Conservation (phyloP, 1,139 yeast genomes). For the Yamadazyma oceani region DNA sequence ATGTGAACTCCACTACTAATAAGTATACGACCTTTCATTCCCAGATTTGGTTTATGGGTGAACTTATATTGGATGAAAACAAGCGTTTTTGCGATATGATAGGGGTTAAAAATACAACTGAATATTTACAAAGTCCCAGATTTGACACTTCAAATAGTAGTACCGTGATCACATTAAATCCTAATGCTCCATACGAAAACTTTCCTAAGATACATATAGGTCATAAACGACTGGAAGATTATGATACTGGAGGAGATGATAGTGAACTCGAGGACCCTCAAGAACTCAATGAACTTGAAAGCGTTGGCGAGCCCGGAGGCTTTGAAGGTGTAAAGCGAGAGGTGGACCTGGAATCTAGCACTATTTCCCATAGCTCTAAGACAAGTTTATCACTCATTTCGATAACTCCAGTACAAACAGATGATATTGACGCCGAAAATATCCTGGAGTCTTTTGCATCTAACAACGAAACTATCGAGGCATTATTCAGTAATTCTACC, state of each 20-base stretch:
- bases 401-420: not conserved
- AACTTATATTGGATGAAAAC: slow-evolving; percentile 36
- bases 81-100: slow-evolving; percentile 48
- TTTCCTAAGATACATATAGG: not conserved
- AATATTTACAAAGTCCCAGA: slow-evolving; percentile 14
- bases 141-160: slow-evolving; percentile 7
- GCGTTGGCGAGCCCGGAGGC: no score
- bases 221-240: no score
- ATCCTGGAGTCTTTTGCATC: slow-evolving; percentile 9
- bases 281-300: not conserved
- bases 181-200: slow-evolving; percentile 10
- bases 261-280: not conserved
- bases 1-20: slow-evolving; percentile 46
- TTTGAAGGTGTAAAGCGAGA: no score
- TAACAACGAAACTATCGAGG: slow-evolving; percentile 20
- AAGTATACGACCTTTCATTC: slow-evolving; percentile 50
- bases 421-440: not conserved
- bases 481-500: slow-evolving; percentile 27
- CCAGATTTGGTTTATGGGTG: slow-evolving; percentile 46
- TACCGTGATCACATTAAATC: slow-evolving; percentile 13
- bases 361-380: not conserved
- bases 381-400: not conserved
- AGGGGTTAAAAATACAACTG: slow-evolving; percentile 38
- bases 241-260: slow-evolving; percentile 1
- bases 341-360: not conserved